These are phyloP conservation scores for Vachellia pachyceras DNA, from an alignment of 306 rosid genomes.

Conservation along the genomic window DNA sequence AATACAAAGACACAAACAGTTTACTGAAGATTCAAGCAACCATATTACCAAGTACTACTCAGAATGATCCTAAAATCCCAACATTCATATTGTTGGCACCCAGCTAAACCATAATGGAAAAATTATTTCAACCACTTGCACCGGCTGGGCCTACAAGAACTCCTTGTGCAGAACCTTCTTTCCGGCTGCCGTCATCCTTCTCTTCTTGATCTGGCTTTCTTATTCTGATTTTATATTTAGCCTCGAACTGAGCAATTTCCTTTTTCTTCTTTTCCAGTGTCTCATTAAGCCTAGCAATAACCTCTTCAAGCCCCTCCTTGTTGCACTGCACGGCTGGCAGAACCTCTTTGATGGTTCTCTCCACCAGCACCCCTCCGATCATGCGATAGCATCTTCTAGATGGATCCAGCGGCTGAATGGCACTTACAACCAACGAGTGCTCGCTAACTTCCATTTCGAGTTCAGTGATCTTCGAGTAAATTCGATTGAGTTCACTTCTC, in stretches of 20 bases:
- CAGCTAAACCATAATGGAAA: conserved; percentile 4
- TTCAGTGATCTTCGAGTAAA: conserved; percentile 91
- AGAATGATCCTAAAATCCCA: conserved; percentile 25
- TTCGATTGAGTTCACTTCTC: conserved; percentile 93
- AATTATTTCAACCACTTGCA: conserved; percentile 47
- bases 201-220: conserved; percentile 68
- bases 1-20: background rate
- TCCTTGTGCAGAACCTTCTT: conserved; percentile 95
- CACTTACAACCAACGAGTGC: conserved; percentile 80
- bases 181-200: conserved; percentile 69
- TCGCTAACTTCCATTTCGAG: conserved; percentile 95
- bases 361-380: conserved; percentile 97
- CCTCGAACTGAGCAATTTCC: conserved; percentile 84
- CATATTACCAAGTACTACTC: conserved; percentile 17
- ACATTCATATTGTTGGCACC: conserved; percentile 20
- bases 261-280: conserved; percentile 88
- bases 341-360: conserved; percentile 93
- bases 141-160: conserved; percentile 93
- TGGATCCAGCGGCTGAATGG: conserved; percentile 90
- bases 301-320: conserved; percentile 92
- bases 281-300: conserved; percentile 77
- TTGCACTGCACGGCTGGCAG: conserved; percentile 92
- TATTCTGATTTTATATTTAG: conserved; percentile 86
- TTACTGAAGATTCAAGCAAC: conserved; percentile 16
- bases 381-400: conserved; percentile 90